A percentile compares a stretch with the other conserved stretches of the same genome.
phyloP scores from a whole-genome alignment of 208 protist genomes.

The Vickermania ingenoplastis region DNA sequence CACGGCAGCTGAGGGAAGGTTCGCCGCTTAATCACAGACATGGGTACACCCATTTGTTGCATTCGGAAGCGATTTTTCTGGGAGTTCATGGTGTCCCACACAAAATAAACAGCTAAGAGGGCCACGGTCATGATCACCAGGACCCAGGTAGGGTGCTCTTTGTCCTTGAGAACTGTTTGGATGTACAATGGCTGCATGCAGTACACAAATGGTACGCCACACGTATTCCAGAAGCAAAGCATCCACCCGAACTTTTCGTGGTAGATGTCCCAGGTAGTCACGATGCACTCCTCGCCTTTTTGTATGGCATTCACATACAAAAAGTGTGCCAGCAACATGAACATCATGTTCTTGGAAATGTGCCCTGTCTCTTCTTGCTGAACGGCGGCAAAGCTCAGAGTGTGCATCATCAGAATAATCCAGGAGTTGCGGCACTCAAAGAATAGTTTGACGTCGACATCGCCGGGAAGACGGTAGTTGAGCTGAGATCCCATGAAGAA shows the following conservation, averaged over 20 bases:
- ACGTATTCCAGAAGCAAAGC: slow-evolving; percentile 94
- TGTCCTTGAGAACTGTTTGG: slow-evolving; percentile 60
- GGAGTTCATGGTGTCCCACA: slow-evolving; percentile 91
- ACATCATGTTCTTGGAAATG: slow-evolving; percentile 80
- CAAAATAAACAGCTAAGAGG: slow-evolving; percentile 79
- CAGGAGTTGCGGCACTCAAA: slow-evolving; percentile 90
- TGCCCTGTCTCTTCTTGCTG: slow-evolving; percentile 76
- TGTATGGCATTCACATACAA: slow-evolving; percentile 91
- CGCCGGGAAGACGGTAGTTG: slow-evolving; percentile 82
- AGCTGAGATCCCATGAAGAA: slow-evolving; percentile 93
- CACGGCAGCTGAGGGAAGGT: slow-evolving; percentile 93
- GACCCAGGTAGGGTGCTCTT: slow-evolving; percentile 41
- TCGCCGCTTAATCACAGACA: slow-evolving; percentile 50
- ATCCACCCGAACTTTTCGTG: slow-evolving; percentile 95
- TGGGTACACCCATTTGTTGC: slow-evolving; percentile 61
- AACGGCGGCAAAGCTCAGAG: slow-evolving; percentile 77
- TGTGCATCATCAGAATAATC: slow-evolving; percentile 91
- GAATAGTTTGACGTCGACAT: slow-evolving; percentile 92
- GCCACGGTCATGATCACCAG: slow-evolving; percentile 63
- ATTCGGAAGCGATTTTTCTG: slow-evolving; percentile 94
- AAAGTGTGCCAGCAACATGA: slow-evolving; percentile 90
- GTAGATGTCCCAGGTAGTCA: slow-evolving; percentile 93
- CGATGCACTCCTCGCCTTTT: slow-evolving; percentile 93
- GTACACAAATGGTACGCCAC: slow-evolving; percentile 93
- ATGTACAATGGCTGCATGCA: slow-evolving; percentile 89